Evolutionary conservation across 148 eudicot genomes (phyloP).

Genomic region (Nepenthes mirabilis): DNA sequence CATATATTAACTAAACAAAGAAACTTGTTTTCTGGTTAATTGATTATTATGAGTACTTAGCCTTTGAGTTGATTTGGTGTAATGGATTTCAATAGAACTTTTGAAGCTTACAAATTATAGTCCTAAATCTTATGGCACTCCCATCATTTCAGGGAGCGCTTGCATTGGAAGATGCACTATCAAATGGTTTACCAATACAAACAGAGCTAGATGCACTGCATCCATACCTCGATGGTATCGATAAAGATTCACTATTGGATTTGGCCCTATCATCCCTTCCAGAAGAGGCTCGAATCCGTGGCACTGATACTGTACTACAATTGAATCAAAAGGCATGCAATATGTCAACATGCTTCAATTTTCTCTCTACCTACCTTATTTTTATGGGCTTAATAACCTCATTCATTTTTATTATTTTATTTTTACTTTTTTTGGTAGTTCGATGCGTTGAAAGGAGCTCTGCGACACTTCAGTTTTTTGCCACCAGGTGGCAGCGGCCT

Average conservation of each 20-base stretch:
- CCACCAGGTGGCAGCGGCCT: slow-evolving; percentile 91
- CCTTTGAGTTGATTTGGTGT: not conserved
- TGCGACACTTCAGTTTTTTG: slow-evolving; percentile 85
- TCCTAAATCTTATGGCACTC: not conserved
- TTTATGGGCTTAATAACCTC: not conserved
- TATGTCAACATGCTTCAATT: not conserved
- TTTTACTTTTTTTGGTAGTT: slow-evolving; percentile 38
- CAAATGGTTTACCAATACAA: slow-evolving; percentile 80
- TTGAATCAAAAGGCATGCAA: slow-evolving; percentile 60
- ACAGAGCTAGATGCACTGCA: slow-evolving; percentile 57
- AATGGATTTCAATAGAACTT: not conserved
- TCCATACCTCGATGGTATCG: slow-evolving; percentile 39
- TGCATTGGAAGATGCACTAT: slow-evolving; percentile 83
- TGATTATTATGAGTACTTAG: not conserved
- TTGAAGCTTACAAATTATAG: slow-evolving; percentile 1
- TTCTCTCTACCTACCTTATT: not conserved
- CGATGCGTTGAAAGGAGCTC: slow-evolving; percentile 51
- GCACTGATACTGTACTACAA: slow-evolving; percentile 57
- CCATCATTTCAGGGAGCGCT: slow-evolving; percentile 58
- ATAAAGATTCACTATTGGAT: slow-evolving; percentile 63
- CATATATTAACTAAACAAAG: not conserved
- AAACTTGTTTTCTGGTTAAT: not conserved
- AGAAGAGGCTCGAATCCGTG: slow-evolving; percentile 60
- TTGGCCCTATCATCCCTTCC: slow-evolving; percentile 81
- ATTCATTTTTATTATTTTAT: not conserved